Conservation (phyloP, 176 grass and related monocot genomes). For the Canna indica region DNA sequence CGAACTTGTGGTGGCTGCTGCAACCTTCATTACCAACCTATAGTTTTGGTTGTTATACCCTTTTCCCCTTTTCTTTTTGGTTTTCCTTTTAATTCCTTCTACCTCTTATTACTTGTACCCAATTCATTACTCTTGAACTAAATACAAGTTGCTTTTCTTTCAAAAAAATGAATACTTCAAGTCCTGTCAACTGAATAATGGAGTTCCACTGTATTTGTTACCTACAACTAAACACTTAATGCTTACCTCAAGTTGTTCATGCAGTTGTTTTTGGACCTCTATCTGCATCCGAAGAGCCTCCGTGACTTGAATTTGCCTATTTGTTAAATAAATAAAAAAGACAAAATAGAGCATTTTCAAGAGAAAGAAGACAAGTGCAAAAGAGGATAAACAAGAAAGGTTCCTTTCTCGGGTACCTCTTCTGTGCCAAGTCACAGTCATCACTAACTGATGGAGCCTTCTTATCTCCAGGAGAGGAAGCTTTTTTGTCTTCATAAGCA, state of each 20-base stretch:
- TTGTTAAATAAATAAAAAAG: not conserved
- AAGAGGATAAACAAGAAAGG: not conserved
- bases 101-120: too few relatives aligned
- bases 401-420: conserved; percentile 28
- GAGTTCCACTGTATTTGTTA: not conserved
- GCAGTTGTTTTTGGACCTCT: conserved; percentile 86
- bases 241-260: conserved; percentile 71
- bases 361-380: not conserved
- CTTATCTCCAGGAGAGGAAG: conserved; percentile 39
- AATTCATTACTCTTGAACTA: too few relatives aligned
- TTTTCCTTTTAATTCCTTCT: too few relatives aligned
- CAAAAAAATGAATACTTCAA: too few relatives aligned
- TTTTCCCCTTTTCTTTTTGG: too few relatives aligned
- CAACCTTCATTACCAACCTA: too few relatives aligned
- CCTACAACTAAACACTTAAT: not conserved
- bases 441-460: conserved; percentile 25
- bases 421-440: conserved; percentile 25
- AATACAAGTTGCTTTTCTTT: too few relatives aligned
- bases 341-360: not conserved
- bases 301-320: conserved; percentile 42
- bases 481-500: conserved; percentile 41
- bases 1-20: too few relatives aligned
- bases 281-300: conserved; percentile 80
- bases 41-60: too few relatives aligned
- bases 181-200: not conserved